Conservation (phyloP, 306 rosid genomes). For the Cicer pinnatifidum region DNA sequence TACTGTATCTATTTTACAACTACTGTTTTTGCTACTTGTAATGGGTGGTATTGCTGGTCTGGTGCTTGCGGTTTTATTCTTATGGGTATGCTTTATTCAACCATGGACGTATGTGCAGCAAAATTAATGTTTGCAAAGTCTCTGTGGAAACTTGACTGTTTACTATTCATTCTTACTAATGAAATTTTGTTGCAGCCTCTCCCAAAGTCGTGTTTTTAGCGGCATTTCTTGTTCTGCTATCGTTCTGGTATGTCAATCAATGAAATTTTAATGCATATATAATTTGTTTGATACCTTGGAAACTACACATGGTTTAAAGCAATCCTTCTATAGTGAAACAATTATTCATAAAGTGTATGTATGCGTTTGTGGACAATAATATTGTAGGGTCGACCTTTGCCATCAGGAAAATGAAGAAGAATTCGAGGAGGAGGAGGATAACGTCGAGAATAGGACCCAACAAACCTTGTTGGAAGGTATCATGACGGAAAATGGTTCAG, state of each 20-base stretch:
- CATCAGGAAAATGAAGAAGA: conserved; percentile 79
- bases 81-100: conserved; percentile 58
- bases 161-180: conserved; percentile 43
- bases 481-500: conserved; percentile 45
- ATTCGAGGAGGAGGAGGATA: conserved; percentile 58
- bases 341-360: conserved; percentile 45
- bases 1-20: conserved; percentile 64
- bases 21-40: conserved; percentile 56
- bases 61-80: conserved; percentile 66
- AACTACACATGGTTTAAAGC: background rate
- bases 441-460: conserved; percentile 50
- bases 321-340: conserved; percentile 4
- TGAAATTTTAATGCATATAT: background rate
- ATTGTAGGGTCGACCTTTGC: conserved; percentile 77
- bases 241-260: conserved; percentile 65
- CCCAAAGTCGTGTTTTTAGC: conserved; percentile 72
- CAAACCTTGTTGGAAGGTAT: conserved; percentile 58
- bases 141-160: conserved; percentile 14
- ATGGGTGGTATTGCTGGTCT: conserved; percentile 66
- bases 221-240: conserved; percentile 68
- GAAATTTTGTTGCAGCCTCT: conserved; percentile 58
- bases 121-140: conserved; percentile 26
- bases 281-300: background rate
- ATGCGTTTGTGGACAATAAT: conserved; percentile 51
- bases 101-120: conserved; percentile 23